Conservation (phyloP, 2,329 filamentous ascomycete genomes). For the Colletotrichum phormii region DNA sequence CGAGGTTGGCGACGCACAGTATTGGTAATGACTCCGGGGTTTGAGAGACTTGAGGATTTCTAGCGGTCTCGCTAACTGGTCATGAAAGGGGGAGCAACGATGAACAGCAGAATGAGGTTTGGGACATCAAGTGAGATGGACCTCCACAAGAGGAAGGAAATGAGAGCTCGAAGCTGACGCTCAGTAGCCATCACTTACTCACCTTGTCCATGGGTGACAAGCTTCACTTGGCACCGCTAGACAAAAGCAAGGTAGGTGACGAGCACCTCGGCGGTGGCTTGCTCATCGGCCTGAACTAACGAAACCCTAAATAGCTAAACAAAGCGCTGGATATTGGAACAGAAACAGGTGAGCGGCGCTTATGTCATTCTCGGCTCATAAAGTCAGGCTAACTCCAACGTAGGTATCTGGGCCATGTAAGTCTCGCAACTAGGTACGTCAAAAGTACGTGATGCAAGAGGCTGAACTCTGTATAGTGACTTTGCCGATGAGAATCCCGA, state of each 20-base stretch:
- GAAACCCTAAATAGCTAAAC: not conserved
- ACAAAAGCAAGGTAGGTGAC: constrained; percentile 42
- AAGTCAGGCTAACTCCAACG: not conserved
- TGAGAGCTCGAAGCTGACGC: not conserved
- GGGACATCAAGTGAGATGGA: constrained; percentile 44
- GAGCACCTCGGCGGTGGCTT: no score
- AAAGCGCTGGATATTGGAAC: constrained; percentile 62
- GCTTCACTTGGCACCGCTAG: constrained; percentile 42
- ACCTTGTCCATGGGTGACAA: constrained; percentile 41
- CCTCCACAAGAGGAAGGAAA: not conserved
- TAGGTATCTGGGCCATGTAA: constrained; percentile 35
- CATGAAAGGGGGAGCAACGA: constrained; percentile 43
- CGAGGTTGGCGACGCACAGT: constrained; percentile 42
- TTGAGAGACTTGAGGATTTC: not conserved
- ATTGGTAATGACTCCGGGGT: constrained; percentile 39
- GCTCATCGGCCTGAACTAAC: not conserved
- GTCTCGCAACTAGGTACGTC: not conserved
- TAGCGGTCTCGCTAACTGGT: not conserved
- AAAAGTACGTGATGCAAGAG: not conserved
- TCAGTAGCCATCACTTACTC: constrained; percentile 41
- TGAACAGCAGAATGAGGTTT: constrained; percentile 44
- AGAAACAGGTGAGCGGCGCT: constrained; percentile 48
- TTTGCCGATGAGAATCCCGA: constrained; percentile 55
- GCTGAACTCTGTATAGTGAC: constrained; percentile 53
- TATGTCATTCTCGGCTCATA: not conserved